phyloP scores from a whole-genome alignment of 73 alveolate genomes.

The Stentor roeselii region DNA sequence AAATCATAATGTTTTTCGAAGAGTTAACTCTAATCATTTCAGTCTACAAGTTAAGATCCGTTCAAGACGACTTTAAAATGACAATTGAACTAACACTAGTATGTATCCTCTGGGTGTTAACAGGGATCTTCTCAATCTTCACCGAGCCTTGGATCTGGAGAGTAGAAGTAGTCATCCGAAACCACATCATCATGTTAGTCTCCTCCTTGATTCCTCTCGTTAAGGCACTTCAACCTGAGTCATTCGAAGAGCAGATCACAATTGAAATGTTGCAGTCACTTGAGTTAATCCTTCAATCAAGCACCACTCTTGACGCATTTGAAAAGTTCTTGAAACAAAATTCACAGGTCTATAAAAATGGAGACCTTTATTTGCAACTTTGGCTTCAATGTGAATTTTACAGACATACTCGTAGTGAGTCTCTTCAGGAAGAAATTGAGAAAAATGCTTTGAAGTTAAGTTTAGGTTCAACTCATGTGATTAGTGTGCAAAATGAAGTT shows the following conservation, averaged over 20 bases:
- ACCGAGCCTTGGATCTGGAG: background rate
- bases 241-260: background rate
- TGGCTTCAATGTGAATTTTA: constrained; percentile 24
- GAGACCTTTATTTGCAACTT: background rate
- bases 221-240: background rate
- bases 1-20: background rate
- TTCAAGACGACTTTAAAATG: constrained; percentile 20
- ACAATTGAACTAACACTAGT: constrained; percentile 20
- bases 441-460: background rate
- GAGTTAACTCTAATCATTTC: background rate
- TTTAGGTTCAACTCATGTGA: background rate
- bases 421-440: background rate
- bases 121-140: background rate
- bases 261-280: constrained; percentile 11
- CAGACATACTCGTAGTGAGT: background rate
- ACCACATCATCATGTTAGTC: background rate
- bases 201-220: background rate
- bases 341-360: background rate
- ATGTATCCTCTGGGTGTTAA: background rate
- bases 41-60: background rate
- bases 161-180: background rate
- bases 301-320: background rate
- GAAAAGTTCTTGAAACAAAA: background rate
- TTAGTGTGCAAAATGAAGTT: background rate
- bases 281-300: background rate